Evolutionary conservation across 139 green algal genomes (phyloP), one percentile per base, ranked within the genome.

Genomic region (Yamagishiella unicocca): DNA sequence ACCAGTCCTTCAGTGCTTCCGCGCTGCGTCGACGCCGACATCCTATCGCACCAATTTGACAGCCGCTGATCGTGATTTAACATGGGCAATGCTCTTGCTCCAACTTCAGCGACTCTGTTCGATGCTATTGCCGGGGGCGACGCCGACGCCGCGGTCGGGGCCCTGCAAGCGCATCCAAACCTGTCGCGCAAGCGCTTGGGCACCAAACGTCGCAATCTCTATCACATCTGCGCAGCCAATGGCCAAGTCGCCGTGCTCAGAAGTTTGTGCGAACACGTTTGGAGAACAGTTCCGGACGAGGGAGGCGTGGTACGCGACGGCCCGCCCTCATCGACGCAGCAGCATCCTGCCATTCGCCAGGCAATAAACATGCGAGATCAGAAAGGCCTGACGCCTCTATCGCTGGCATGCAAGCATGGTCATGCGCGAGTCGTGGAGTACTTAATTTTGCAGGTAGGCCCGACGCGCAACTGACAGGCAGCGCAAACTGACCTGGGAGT

Each of bases 401-500:
- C 67, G 21, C 40, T 85, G 19, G 79, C 79, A 4, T 85, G 79
- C 79, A 75, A 75, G 27, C 29, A 75, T 8, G 79, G 79, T 1
- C 79, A 85, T 42, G 40, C 4, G 10, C 29, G 35, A 1, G 61
- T 75, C 4, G 42, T 64, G 17, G 17, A 33, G 27, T 64, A 38
- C 42, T 29, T 85, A 40, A n/a, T 85, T 29, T 21, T n/a, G 1
- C 79, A 85, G 79, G 79, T 85, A 42, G 2, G 79, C 6, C 42
- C 3, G 38, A 1, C 40, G 38, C n/a, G n/a, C n/a, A n/a, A n/a
- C n/a, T n/a, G n/a, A n/a, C n/a, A n/a, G n/a, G n/a, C 58, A 67
- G 58, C n/a, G 58, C 58, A 27, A n/a, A n/a, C 58, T 24, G 22
- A 17, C 58, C 6, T 27, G 6, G 22, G 6, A 17, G 19, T 67